Conservation (phyloP, 768 basidiomycete genomes). For the Crassisporium funariophilum region DNA sequence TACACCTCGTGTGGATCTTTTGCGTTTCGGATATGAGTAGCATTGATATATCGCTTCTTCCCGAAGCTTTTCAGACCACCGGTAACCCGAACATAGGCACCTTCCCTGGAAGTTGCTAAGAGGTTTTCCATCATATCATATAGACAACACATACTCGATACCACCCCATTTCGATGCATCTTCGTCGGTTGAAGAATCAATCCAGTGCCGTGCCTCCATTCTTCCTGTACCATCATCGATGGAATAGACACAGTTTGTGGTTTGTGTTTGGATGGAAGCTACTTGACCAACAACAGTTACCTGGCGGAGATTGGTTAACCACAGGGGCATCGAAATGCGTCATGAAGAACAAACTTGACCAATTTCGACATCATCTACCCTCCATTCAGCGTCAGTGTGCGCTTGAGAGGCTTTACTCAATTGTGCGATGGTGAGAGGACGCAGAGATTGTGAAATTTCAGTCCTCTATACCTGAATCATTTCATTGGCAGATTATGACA, state of each 20-base stretch:
- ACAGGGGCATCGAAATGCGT: not conserved
- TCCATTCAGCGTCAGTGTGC: constrained; percentile 89
- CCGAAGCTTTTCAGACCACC: constrained; percentile 83
- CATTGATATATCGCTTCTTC: constrained; percentile 80
- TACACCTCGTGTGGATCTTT: constrained; percentile 76
- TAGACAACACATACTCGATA: constrained; percentile 39
- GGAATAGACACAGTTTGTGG: constrained; percentile 79
- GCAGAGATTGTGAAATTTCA: constrained; percentile 41
- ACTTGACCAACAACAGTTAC: constrained; percentile 49
- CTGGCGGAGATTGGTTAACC: constrained; percentile 11
- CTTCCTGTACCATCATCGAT: constrained; percentile 87
- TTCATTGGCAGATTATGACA: not conserved
- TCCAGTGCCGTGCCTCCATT: constrained; percentile 83
- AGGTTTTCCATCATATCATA: not conserved
- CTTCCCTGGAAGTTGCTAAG: constrained; percentile 51
- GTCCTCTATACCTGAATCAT: constrained; percentile 27
- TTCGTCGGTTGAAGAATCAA: constrained; percentile 63
- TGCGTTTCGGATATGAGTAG: constrained; percentile 68
- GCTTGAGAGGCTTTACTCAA: constrained; percentile 75
- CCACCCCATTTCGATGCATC: constrained; percentile 51
- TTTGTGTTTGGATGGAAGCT: constrained; percentile 61
- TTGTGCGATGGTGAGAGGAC: constrained; percentile 81
- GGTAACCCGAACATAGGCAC: constrained; percentile 77
- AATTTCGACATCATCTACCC: constrained; percentile 76
- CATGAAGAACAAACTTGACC: constrained; percentile 61